A percentile compares a stretch with the other conserved stretches of the same genome.
phyloP scores from a whole-genome alignment of 1,284 basidiomycete genomes.

The Porogramme epimiltina region DNA sequence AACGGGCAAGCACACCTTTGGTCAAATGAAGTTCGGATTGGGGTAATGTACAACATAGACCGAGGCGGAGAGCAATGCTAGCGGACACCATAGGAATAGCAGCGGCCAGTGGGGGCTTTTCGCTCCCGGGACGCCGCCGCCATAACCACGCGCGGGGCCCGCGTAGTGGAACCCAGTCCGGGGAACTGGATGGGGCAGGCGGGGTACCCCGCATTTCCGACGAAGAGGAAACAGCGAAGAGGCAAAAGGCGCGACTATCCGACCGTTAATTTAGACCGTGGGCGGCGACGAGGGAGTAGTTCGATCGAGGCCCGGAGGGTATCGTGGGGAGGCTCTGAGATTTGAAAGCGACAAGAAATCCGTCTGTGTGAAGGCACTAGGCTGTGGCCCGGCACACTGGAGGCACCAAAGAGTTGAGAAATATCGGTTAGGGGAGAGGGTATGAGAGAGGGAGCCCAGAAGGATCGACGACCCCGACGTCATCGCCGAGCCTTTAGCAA shows the following conservation, averaged over 20 bases:
- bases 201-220: conserved; percentile 11
- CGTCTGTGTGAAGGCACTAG: too few relatives aligned
- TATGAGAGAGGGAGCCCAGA: neutral
- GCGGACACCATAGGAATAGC: conserved; percentile 13
- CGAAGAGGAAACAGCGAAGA: conserved; percentile 21
- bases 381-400: too few relatives aligned
- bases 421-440: too few relatives aligned
- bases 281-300: conserved; percentile 2
- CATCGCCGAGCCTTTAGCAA: conserved; percentile 14
- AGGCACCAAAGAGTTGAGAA: too few relatives aligned
- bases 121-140: neutral
- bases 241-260: conserved; percentile 23
- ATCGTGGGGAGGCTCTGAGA: too few relatives aligned
- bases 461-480: neutral
- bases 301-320: neutral
- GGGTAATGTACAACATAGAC: neutral
- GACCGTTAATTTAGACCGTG: conserved; percentile 18
- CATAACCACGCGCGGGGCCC: conserved; percentile 13
- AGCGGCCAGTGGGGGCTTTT: neutral
- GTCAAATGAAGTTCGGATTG: neutral
- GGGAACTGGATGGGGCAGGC: conserved; percentile 2
- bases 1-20: neutral
- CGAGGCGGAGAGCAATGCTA: conserved; percentile 4
- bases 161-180: conserved; percentile 5
- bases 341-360: too few relatives aligned